These are phyloP conservation scores for Trifolium repens DNA, from an alignment of 306 rosid species.

Conservation along the genomic window DNA sequence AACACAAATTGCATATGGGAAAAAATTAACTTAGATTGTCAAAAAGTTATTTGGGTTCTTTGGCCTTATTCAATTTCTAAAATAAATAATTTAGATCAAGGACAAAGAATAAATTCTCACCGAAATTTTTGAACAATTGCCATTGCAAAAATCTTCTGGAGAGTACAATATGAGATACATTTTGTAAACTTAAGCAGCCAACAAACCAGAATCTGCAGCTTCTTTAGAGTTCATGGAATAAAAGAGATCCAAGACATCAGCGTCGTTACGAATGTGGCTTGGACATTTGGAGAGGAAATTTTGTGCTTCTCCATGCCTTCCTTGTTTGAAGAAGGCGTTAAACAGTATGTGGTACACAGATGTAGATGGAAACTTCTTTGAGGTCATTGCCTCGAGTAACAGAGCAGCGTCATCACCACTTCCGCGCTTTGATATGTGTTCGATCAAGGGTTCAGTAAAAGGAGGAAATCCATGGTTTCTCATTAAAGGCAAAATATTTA, in stretches of 20 bases:
- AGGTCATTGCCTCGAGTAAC: slow-evolving; percentile 71
- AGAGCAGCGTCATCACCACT: slow-evolving; percentile 67
- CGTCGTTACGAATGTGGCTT: slow-evolving; percentile 63
- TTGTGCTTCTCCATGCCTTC: slow-evolving; percentile 70
- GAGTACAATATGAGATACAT: slow-evolving; percentile 39
- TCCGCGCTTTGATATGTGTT: slow-evolving; percentile 70
- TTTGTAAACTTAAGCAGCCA: slow-evolving; percentile 55
- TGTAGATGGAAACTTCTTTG: slow-evolving; percentile 66
- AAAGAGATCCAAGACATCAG: slow-evolving; percentile 76
- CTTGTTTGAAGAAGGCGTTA: slow-evolving; percentile 66
- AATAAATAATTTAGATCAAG: slow-evolving; percentile 43
- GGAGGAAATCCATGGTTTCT: slow-evolving; percentile 75
- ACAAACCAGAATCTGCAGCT: slow-evolving; percentile 47
- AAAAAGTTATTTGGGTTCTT: slow-evolving; percentile 22
- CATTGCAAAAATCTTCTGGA: slow-evolving; percentile 44
- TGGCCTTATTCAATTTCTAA: slow-evolving; percentile 44
- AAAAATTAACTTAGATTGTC: slow-evolving; percentile 9
- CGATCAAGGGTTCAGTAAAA: slow-evolving; percentile 64
- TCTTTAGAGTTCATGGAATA: slow-evolving; percentile 55
- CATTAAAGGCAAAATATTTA: slow-evolving; percentile 69
- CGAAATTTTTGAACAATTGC: slow-evolving; percentile 47
- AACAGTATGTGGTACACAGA: slow-evolving; percentile 57
- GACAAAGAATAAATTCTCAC: slow-evolving; percentile 40
- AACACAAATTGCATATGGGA: slow-evolving; percentile 19
- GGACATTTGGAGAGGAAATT: slow-evolving; percentile 85